These are phyloP conservation scores for Russula olivacea DNA, from an alignment of 768 basidiomycete genomes.

Conservation along the genomic window DNA sequence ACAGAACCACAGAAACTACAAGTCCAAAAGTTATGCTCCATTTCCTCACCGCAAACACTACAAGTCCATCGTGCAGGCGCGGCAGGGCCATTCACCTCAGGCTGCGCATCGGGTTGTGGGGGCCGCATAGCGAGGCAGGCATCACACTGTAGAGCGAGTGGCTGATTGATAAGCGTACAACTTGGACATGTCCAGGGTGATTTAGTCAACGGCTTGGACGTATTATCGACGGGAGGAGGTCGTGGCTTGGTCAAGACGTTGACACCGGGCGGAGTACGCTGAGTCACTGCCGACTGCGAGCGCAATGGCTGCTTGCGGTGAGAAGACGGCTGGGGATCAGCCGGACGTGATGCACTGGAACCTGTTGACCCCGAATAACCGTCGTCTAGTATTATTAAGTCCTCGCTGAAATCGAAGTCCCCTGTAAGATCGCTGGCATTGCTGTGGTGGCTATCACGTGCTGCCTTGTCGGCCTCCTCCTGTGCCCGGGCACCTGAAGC, in stretches of 20 bases:
- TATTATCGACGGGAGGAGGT: constrained; percentile 18
- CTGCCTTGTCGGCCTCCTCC: constrained; percentile 63
- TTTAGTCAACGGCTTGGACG: background rate
- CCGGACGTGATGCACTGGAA: constrained; percentile 29
- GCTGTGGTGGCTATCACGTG: constrained; percentile 55
- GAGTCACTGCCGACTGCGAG: background rate
- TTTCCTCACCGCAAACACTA: constrained; percentile 53
- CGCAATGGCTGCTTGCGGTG: background rate
- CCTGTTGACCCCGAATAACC: background rate
- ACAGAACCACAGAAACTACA: constrained; percentile 68
- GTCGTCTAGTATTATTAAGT: constrained; percentile 31
- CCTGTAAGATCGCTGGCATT: constrained; percentile 57
- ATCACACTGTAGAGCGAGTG: constrained; percentile 45
- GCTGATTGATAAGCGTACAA: constrained; percentile 62
- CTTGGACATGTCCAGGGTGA: constrained; percentile 46
- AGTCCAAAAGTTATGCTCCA: constrained; percentile 64
- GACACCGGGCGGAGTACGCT: background rate
- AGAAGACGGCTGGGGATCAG: constrained; percentile 18
- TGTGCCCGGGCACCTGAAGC: constrained; percentile 52
- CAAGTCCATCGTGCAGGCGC: constrained; percentile 50
- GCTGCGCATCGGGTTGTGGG: background rate
- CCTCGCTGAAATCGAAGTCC: constrained; percentile 31
- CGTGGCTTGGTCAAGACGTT: constrained; percentile 9
- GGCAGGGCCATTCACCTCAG: background rate
- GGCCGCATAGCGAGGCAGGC: constrained; percentile 44